These are phyloP conservation scores for Psilocybe mexicana DNA, from an alignment of 1,284 basidiomycete species.

Conservation along the genomic window DNA sequence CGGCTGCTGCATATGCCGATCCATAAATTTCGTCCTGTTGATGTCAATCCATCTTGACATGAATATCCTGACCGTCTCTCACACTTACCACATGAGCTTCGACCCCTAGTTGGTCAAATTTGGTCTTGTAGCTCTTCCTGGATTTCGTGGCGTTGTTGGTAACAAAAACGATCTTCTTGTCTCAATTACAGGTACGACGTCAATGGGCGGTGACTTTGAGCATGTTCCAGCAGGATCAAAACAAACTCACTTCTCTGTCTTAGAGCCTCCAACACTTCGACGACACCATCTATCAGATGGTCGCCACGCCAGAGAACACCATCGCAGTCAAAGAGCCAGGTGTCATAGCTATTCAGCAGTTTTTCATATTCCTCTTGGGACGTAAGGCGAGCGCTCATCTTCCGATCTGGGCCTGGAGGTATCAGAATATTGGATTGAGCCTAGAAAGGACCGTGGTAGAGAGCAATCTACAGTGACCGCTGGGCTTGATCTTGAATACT, in stretches of 20 bases:
- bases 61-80: constrained; percentile 2
- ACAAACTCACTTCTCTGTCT: constrained; percentile 58
- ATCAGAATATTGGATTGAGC: background rate
- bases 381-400: constrained; percentile 39
- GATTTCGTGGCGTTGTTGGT: constrained; percentile 99
- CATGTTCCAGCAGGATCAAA: constrained; percentile 11
- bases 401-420: background rate
- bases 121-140: constrained; percentile 81
- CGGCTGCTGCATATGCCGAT: constrained; percentile 91
- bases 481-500: background rate
- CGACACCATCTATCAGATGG: constrained; percentile 73
- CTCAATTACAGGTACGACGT: constrained; percentile 35
- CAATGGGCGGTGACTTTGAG: background rate
- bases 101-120: constrained; percentile 89
- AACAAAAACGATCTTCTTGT: constrained; percentile 91
- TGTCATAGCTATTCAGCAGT: constrained; percentile 81
- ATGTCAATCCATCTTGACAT: constrained; percentile 5
- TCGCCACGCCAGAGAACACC: constrained; percentile 95
- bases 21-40: constrained; percentile 91
- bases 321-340: constrained; percentile 96
- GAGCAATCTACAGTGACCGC: background rate
- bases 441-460: constrained; percentile 1
- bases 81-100: constrained; percentile 78
- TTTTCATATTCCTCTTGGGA: constrained; percentile 52
- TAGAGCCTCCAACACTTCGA: constrained; percentile 71